Percentiles rank a stretch among this genome's conserved stretches.
Conservation (phyloP, 805 yeast species). For the Candida caryicola region DNA sequence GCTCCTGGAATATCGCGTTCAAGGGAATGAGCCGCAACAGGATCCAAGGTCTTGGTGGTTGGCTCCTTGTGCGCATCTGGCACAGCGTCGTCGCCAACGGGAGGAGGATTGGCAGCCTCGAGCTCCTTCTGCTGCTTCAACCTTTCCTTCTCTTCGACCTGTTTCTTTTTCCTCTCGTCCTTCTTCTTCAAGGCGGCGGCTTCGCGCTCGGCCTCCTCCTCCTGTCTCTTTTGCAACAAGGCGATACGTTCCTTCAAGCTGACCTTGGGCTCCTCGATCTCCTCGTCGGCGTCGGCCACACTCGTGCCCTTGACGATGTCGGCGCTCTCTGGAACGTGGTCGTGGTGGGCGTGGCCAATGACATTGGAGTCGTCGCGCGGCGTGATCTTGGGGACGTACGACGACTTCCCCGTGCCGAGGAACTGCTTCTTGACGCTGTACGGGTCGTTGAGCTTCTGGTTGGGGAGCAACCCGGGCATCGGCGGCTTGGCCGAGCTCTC, state of each 20-base stretch:
- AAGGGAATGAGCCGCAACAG: neutral
- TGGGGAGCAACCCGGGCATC: conserved; percentile 26
- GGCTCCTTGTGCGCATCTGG: conserved; percentile 5
- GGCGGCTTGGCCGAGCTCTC: conserved; percentile 2
- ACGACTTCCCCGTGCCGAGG: conserved; percentile 54
- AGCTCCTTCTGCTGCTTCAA: conserved; percentile 18
- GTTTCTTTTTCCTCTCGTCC: conserved; percentile 48
- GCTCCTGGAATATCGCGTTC: neutral
- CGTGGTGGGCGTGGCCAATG: conserved; percentile 28
- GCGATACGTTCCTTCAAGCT: conserved; percentile 87
- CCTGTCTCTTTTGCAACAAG: conserved; percentile 74
- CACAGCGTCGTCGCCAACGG: conserved; percentile 7
- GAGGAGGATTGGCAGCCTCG: conserved; percentile 9
- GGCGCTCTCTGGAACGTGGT: conserved; percentile 18
- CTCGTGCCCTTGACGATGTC: conserved; percentile 25
- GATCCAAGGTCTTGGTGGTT: conserved; percentile 5
- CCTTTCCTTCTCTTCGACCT: conserved; percentile 29
- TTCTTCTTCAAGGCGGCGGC: conserved; percentile 54
- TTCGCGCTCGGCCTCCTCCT: conserved; percentile 73
- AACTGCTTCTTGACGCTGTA: conserved; percentile 54
- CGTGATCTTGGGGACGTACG: conserved; percentile 51
- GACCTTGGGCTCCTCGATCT: conserved; percentile 64
- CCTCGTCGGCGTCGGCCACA: conserved; percentile 38
- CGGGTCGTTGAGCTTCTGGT: conserved; percentile 40
- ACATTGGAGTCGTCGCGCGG: conserved; percentile 38